Base-by-base conservation (phyloP, 2,329 filamentous ascomycete genomes). In the Penicillium sp. region DNA sequence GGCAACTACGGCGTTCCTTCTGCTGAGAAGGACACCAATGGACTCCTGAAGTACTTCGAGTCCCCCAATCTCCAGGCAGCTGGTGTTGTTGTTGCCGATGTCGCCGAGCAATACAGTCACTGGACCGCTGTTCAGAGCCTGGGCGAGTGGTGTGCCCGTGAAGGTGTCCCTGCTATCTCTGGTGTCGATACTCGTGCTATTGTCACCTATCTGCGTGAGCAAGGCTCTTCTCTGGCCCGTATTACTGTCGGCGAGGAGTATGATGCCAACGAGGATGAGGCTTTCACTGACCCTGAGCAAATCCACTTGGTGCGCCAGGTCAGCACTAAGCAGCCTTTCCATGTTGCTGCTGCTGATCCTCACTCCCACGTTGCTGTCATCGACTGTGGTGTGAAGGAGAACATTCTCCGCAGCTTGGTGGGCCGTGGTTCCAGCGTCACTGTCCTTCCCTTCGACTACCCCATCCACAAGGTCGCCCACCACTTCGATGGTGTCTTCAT, bases 401-500 rank as follows among this genome's bases (percentile, higher is more conserved):
- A 99, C 81, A 99, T 99, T 68, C 86, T 99, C 57, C 91, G 94
- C 70, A 95, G 90, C 74, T 82, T 99, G 57, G 92, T 97, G 70
- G 87, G 84, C 76, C 91, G 94, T 61, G 94, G 94, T 58, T 90
- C 92, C 51, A 92, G 90, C 60, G 89, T 96, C 61, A 97, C 94
- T 39, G 90, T 91, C 68, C 95, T 99, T 81, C 94, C 94, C 56
- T 97, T 89, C 78, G 87, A 97, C 80, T 97, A 94, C 79, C 93
- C 92, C 50, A 94, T 99, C 73, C 92, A 97, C 84, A 97, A 97
- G 83, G 90, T 97, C 37, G 90, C 94, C 54, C 89, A 95, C 77
- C 91, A 97, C 82, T 97, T 96, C 68, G 94, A 99, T 67, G 94
- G 94, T 70, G 87, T 99, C 70, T 99, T 99, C 83, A 97, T 97